Base-by-base conservation (phyloP, 768 basidiomycete species). In the Mycena filopes region DNA sequence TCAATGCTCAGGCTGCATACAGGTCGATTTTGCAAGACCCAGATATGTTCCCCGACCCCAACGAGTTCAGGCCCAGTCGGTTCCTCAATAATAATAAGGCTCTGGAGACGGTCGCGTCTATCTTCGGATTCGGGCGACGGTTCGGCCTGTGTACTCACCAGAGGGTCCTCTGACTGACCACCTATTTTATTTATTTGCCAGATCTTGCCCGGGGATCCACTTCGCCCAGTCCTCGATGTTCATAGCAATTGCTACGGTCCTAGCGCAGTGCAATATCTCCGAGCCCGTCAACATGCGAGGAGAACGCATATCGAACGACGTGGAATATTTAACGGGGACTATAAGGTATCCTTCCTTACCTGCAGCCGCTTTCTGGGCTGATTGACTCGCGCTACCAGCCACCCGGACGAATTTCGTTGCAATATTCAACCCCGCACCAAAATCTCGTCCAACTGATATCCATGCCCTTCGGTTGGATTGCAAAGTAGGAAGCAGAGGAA, bases 11-110 rank as follows among this genome's bases (percentile, higher is more conserved):
- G 11, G 43, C 26, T n/a, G 49, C 7, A 2, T 54, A 20, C 47
- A 81, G 80, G 80, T 74, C 80, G 10, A 81, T 81, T 40, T 58
- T 81, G 26, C 79, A 80, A 31, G 79, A 83, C 63, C 74, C 75
- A 23, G 66, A 71, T 25, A 73, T 71, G 33, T 83, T 81, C 56
- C 63, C 64, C 8, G 75, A 74, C 28, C 77, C 81, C 1, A 70
- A 72, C 66, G 70, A 67, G 18, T 83, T 80, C 73, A 58, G 74
- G 42, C 82, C 82, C 23, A 78, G 78, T 42, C 75, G 82, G 47
- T 83, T 80, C 74, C 46, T 82, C 49, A 72, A 60, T 23, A 40
- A 71, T 49, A 71, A 79, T 38, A 50, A 64, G 18, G 62, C 67
- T 6, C 63, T 78, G 41, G 73, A 74, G 23, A 75, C 78, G 58